Base-by-base conservation (phyloP, 2,329 filamentous ascomycete species). In the Colletotrichum sublineola region DNA sequence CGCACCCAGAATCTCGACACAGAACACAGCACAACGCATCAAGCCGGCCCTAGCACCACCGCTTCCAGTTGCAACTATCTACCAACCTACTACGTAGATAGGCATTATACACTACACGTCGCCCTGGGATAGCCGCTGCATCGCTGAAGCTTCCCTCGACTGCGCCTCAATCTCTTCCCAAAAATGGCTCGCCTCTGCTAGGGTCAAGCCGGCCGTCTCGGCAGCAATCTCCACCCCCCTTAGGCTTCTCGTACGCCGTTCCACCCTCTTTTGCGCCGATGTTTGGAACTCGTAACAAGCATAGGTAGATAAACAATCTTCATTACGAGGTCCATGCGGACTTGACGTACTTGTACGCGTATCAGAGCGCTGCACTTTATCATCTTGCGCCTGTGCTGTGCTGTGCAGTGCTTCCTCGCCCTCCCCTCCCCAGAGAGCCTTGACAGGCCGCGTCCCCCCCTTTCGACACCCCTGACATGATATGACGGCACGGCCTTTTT, bases 101-200 rank as follows among this genome's bases (percentile, higher is more conserved):
- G 24, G 24, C 24, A 24, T 24, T 24, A 5, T 36, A 36, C 33
- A 36, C 5, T 44, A 56, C 31, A 53, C 24, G 36, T 64, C 36
- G 38, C 36, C 36, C 52, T 60, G n/a, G 55, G 52, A 69, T 44
- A 66, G 38, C 29, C 40, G 55, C 69, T 69, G 66, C 66, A 72
- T 31, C 66, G 24, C 66, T 69, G 66, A 72, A 72, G 66, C 60
- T 69, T 69, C 60, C 69, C 60, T 24, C 66, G 60, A 52, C 69
- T 72, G 69, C 69, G 69, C 69, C 69, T 69, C 69, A 53, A n/a
- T 60, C 66, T 31, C 44, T 69, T 55, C 20, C 66, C 55, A 40
- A 63, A 24, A 42, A 60, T 40, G 66, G 24, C 46, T 46, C 24
- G 42, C 40, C 29, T 40, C 40, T 61, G 40, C 53, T 50, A 48